Conservation (phyloP, 2,329 filamentous ascomycete species). For the Aspergillus versicolor region DNA sequence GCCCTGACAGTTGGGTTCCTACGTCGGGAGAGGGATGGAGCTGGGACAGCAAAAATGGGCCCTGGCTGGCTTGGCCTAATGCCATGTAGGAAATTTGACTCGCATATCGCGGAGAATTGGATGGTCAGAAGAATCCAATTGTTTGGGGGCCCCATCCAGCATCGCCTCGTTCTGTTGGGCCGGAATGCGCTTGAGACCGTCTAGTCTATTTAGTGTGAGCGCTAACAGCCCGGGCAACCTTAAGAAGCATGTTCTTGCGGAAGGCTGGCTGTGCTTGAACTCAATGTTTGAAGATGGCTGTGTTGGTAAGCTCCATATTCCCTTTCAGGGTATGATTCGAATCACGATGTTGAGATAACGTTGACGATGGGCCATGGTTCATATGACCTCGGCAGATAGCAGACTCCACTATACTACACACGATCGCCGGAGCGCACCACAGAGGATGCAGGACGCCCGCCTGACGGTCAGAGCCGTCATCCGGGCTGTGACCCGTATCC, state of each 20-base stretch:
- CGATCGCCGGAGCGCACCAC: background rate
- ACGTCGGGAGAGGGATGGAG: background rate
- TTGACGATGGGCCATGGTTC: background rate
- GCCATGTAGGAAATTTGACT: conserved; percentile 9
- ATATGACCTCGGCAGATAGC: background rate
- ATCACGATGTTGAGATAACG: background rate
- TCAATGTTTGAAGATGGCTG: background rate
- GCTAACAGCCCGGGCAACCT: background rate
- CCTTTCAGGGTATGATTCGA: background rate
- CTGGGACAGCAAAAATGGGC: background rate
- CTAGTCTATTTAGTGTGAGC: conserved; percentile 2
- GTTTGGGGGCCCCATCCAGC: background rate
- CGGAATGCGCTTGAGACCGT: background rate
- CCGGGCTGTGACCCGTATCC: no score
- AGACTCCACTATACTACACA: background rate
- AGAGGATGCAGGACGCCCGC: no score
- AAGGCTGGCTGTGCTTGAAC: background rate
- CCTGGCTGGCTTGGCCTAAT: background rate
- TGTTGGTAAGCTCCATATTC: background rate
- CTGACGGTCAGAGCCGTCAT: no score
- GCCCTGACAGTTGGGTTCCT: conserved; percentile 8
- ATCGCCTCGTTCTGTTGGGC: conserved; percentile 11
- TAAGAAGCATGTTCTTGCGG: background rate
- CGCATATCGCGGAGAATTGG: conserved; percentile 5
- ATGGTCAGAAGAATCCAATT: conserved; percentile 1